Base-by-base conservation (phyloP, 306 rosid genomes). In the Lithocarpus polystachyus region DNA sequence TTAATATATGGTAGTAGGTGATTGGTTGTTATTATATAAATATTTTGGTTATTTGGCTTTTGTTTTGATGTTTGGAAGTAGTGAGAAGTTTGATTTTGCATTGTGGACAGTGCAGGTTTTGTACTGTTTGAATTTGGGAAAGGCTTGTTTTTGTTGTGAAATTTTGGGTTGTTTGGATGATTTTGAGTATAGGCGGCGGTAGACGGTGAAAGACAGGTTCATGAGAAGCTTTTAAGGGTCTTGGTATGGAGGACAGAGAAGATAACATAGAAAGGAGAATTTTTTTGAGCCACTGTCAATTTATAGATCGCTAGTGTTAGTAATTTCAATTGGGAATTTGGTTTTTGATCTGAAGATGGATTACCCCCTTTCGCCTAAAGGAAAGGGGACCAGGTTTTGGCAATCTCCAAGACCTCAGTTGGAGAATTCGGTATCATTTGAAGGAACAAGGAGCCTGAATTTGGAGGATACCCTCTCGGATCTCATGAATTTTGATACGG, bases 401-500 rank as follows among this genome's bases (percentile, higher is more conserved):
- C 81, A 77, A 52, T 77, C 86, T 76, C 72, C 87, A 19, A 77
- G 85, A 60, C 77, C 80, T 76, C 90, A 73, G 69, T 57, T 83
- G 61, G 96, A 87, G 84, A 86, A 72, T 76, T 80, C 80, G 22
- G 57, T 75, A 24, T 70, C 90, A 2, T 74, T 87, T 53, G 92
- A 84, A 22, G 88, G 83, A 69, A 73, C 77, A 81, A 84, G 74
- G 75, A 85, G 81, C 84, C 53, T 71, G 48, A 67, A 83, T 20
- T 79, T 80, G 11, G 96, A 92, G 72, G 90, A 85, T 68, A 89
- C 78, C 87, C 76, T 94, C 45, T 84, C 91, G 0, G 97, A 89
- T 82, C 82, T 90, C 59, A 77, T 90, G 92, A 89, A 79, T 76
- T 78, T 87, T 71, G 97, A 94, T 82, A 52, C 87, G 74, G 88